phyloP scores from a whole-genome alignment of 73 alveolate species.

The Paraurostyla sp. region DNA sequence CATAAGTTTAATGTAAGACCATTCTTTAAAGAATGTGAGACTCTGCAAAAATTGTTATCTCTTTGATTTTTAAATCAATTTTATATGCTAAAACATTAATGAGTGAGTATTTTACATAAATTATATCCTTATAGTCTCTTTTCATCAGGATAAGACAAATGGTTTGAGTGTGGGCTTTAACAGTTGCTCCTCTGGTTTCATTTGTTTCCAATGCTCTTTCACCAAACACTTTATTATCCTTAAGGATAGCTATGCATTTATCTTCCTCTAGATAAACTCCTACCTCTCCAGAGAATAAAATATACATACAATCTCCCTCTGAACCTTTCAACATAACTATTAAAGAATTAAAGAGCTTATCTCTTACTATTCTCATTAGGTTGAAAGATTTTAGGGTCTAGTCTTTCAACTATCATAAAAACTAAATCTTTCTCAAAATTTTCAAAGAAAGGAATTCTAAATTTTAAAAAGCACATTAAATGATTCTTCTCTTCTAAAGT shows the following conservation, averaged over 20 bases:
- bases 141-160: background rate
- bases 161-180: background rate
- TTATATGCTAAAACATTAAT: slow-evolving; percentile 24
- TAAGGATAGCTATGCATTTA: slow-evolving; percentile 2
- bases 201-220: slow-evolving; percentile 56
- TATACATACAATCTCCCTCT: slow-evolving; percentile 58
- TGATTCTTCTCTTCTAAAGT: slow-evolving; percentile 58
- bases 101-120: slow-evolving; percentile 25
- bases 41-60: slow-evolving; percentile 36
- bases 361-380: background rate
- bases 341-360: background rate
- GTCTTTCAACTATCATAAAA: slow-evolving; percentile 50
- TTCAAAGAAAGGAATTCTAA: slow-evolving; percentile 60
- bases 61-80: slow-evolving; percentile 50
- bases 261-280: slow-evolving; percentile 17
- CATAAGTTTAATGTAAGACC: slow-evolving; percentile 38
- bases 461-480: slow-evolving; percentile 33
- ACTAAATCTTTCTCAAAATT: slow-evolving; percentile 51
- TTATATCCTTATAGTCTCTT: slow-evolving; percentile 55
- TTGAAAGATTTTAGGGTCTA: slow-evolving; percentile 14
- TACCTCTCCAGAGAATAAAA: slow-evolving; percentile 38
- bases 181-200: slow-evolving; percentile 52
- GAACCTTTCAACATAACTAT: slow-evolving; percentile 52
- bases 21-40: slow-evolving; percentile 31
- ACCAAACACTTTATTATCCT: slow-evolving; percentile 54